phyloP scores from a whole-genome alignment of 1,284 basidiomycete species.

The Ceratobasidium theobromae region DNA sequence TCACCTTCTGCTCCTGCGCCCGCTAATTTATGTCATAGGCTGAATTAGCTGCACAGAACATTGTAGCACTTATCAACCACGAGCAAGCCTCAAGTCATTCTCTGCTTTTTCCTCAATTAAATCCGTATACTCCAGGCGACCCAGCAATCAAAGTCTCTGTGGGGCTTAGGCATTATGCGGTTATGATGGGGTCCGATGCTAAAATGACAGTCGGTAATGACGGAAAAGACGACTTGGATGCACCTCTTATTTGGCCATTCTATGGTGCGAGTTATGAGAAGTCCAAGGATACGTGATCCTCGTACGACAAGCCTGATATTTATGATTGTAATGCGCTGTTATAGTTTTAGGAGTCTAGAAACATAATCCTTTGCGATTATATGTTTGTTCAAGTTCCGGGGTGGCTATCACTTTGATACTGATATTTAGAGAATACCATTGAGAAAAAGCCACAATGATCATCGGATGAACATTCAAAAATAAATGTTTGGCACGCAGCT shows the following conservation, averaged over 20 bases:
- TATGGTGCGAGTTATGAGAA: slow-evolving; percentile 3
- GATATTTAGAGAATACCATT: too few relatives aligned
- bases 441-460: too few relatives aligned
- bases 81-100: too few relatives aligned
- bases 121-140: slow-evolving; percentile 56
- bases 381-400: too few relatives aligned
- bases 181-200: background rate
- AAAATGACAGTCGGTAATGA: background rate
- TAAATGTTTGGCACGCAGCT: too few relatives aligned
- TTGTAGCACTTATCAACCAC: slow-evolving; percentile 42
- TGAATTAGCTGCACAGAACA: slow-evolving; percentile 43
- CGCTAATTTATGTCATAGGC: background rate
- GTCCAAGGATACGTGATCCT: too few relatives aligned
- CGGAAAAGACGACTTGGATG: slow-evolving; percentile 7
- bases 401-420: too few relatives aligned
- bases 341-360: too few relatives aligned
- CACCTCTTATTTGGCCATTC: slow-evolving; percentile 1
- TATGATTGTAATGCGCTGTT: too few relatives aligned
- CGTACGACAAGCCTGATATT: too few relatives aligned
- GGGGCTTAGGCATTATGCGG: slow-evolving; percentile 47
- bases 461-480: too few relatives aligned
- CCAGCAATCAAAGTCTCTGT: slow-evolving; percentile 72
- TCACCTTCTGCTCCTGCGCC: background rate
- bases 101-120: slow-evolving; percentile 44
- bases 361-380: too few relatives aligned